Conservation (phyloP, 139 green algal genomes). For the Dunaliella primolecta region DNA sequence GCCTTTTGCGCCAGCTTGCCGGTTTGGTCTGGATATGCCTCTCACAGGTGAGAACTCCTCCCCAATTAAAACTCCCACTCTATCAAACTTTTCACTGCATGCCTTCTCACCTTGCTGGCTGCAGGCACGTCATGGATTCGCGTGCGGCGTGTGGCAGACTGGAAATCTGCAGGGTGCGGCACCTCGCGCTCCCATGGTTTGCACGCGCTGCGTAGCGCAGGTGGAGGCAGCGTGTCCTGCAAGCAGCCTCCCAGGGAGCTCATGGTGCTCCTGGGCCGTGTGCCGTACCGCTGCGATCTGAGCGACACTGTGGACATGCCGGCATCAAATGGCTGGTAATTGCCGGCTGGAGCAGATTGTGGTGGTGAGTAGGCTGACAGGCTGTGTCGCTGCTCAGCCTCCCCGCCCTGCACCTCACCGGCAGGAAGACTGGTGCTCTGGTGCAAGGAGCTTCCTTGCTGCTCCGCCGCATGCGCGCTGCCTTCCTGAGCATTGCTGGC, state of each 20-base stretch:
- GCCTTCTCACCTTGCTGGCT: background rate
- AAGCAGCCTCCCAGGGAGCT: background rate
- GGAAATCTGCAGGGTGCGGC: conserved; percentile 18
- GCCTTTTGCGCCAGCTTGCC: too few species aligned
- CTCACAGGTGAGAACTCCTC: too few species aligned
- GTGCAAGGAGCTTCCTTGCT: background rate
- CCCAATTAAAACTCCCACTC: too few species aligned
- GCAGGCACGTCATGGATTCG: conserved; percentile 20
- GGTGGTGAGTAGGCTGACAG: background rate
- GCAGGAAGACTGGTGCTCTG: background rate
- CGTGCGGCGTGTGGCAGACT: conserved; percentile 2
- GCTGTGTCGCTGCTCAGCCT: background rate
- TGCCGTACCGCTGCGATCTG: background rate
- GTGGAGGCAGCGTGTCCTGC: background rate
- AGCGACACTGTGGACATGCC: background rate
- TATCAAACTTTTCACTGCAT: too few species aligned
- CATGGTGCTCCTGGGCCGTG: background rate
- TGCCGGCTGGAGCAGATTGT: background rate
- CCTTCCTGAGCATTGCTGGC: background rate
- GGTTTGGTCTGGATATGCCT: too few species aligned
- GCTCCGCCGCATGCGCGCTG: background rate
- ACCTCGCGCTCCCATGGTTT: conserved; percentile 18
- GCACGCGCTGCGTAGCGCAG: background rate
- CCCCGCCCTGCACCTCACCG: background rate
- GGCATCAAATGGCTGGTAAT: background rate